A percentile compares a stretch with the other conserved stretches of the same genome.
phyloP scores from a whole-genome alignment of 1,284 basidiomycete genomes.

The Agaricales sp. region DNA sequence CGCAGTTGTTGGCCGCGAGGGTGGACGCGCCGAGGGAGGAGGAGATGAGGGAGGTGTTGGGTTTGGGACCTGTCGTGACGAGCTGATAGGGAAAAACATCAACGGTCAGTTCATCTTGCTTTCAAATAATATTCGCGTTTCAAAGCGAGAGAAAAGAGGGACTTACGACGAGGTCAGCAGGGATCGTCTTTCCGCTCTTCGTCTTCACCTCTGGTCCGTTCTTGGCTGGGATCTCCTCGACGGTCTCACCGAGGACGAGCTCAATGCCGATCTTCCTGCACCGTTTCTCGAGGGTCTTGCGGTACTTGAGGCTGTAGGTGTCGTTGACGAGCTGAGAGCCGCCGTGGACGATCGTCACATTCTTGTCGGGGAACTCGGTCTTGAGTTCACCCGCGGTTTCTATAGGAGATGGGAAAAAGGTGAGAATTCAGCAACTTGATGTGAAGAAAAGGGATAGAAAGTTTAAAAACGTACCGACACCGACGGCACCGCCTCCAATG shows the following conservation, averaged over 20 bases:
- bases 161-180: slow-evolving; percentile 38
- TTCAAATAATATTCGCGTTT: no score
- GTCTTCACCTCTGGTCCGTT: slow-evolving; percentile 24
- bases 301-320: slow-evolving; percentile 34
- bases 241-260: slow-evolving; percentile 30
- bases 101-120: slow-evolving; percentile 1
- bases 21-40: slow-evolving; percentile 24
- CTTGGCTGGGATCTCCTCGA: slow-evolving; percentile 25
- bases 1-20: slow-evolving; percentile 23
- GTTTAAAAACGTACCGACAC: slow-evolving; percentile 27
- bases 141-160: neutral
- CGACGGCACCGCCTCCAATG: slow-evolving; percentile 41
- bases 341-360: slow-evolving; percentile 38
- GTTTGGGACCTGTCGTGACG: slow-evolving; percentile 23
- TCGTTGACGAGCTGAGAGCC: slow-evolving; percentile 29
- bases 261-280: slow-evolving; percentile 23
- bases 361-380: slow-evolving; percentile 31
- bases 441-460: no score
- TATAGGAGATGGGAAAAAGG: no score
- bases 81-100: slow-evolving; percentile 24
- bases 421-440: no score
- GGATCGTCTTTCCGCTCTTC: slow-evolving; percentile 26
- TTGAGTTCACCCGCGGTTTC: slow-evolving; percentile 40
- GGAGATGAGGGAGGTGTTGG: slow-evolving; percentile 31
- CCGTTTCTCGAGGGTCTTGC: slow-evolving; percentile 25